Base-by-base conservation (phyloP, 768 basidiomycete genomes). In the Grammothele lineata region DNA sequence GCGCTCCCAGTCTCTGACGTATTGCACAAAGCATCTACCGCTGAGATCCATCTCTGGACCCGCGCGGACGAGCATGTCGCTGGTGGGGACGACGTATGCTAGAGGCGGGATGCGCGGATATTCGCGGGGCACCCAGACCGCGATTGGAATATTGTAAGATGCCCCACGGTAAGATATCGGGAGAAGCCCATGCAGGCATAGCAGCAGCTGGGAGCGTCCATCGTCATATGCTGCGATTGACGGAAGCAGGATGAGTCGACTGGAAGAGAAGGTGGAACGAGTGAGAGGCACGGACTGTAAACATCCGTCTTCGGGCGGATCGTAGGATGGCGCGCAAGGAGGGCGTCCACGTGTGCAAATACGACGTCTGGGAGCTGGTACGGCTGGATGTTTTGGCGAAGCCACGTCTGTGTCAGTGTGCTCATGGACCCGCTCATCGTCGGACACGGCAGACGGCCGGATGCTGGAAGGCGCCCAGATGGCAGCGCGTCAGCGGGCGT, bases 111-210 rank as follows among this genome's bases (percentile, higher is more conserved):
- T 71, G 35, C 76, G 73, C 3, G 95, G 95, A 60, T 92, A 97
- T 34, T 90, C 88, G 42, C 76, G 75, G 3, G 92, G 76, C 34
- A 98, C 56, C 93, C 94, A 98, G 51, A 95, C 56, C 11, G 87
- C 81, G 57, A 99, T 67, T 3, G 96, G 96, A 57, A 98, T 97
- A 65, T 99, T 92, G 73, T 99, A 99, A 2, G 85, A 74, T 1
- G 80, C 69, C 1, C 73, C 67, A 40, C 86, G 77, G 70, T 81
- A 95, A 0, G 77, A 66, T 56, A 99, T 96, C 4, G 92, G 93
- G 1, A 99, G 73, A 4, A 97, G 78, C 9, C 96, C 96, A 60
- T 96, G 89, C 3, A 95, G 57, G 54, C 91, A 92, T 47, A 98
- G 82, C 22, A 99, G 77, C 15, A 97, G 75, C 60, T 94, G 92